Conservation (phyloP, 2,329 filamentous ascomycete species). For the Neonectria ditissima region DNA sequence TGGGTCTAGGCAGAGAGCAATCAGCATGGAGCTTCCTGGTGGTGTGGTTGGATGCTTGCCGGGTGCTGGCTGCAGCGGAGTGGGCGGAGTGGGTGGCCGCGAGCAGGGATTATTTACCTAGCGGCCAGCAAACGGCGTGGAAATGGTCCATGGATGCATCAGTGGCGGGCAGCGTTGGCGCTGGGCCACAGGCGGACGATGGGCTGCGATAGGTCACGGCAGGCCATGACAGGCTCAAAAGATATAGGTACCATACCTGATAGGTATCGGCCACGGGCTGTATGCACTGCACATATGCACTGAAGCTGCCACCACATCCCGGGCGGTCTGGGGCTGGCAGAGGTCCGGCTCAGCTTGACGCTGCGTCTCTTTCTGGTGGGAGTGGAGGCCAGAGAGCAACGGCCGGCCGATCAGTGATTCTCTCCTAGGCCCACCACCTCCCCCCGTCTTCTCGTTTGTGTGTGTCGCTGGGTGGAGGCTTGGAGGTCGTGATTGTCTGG, state of each 20-base stretch:
- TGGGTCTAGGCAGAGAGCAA: conserved; percentile 23
- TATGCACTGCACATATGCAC: neutral
- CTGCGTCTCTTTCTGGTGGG: conserved; percentile 2
- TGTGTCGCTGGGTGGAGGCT: conserved; percentile 26
- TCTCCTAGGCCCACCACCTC: neutral
- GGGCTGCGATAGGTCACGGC: conserved; percentile 10
- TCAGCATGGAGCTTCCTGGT: conserved; percentile 17
- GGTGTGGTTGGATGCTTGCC: conserved; percentile 22
- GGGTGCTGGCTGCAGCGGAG: conserved; percentile 16
- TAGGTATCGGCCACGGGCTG: neutral
- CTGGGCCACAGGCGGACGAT: neutral
- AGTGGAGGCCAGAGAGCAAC: conserved; percentile 10
- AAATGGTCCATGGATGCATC: conserved; percentile 25
- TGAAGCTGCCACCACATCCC: neutral
- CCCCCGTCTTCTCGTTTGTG: conserved; percentile 7
- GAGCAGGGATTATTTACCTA: conserved; percentile 23
- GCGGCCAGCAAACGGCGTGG: conserved; percentile 10
- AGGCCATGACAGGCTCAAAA: conserved; percentile 1
- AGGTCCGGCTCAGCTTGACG: neutral
- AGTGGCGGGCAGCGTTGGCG: conserved; percentile 8
- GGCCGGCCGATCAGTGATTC: neutral
- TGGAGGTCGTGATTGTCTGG: conserved; percentile 20
- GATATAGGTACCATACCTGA: neutral
- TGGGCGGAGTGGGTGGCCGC: conserved; percentile 19
- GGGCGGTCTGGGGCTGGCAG: neutral